These are phyloP conservation scores for Ceratonia siliqua DNA, from an alignment of 306 rosid species.

Conservation along the genomic window DNA sequence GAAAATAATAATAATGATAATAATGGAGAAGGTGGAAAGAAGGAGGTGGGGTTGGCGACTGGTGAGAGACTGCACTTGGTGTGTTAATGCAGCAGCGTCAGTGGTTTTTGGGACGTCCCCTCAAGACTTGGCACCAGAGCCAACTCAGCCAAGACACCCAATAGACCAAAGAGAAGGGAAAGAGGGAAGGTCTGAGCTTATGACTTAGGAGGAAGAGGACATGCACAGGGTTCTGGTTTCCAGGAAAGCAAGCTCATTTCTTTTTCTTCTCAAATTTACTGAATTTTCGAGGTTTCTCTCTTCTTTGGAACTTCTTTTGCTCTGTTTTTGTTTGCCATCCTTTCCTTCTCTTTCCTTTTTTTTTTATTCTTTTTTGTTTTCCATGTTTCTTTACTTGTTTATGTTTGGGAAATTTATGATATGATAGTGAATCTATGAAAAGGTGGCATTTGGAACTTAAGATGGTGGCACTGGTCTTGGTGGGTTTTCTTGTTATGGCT, in stretches of 20 bases:
- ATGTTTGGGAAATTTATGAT: background rate
- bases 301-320: background rate
- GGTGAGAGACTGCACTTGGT: constrained; percentile 36
- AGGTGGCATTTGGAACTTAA: constrained; percentile 38
- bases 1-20: too few relatives aligned
- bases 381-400: background rate
- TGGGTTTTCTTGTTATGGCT: constrained; percentile 29
- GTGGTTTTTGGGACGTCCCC: constrained; percentile 19
- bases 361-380: background rate
- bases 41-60: constrained; percentile 7
- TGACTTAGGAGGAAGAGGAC: constrained; percentile 24
- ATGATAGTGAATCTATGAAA: constrained; percentile 29
- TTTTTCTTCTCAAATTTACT: constrained; percentile 20
- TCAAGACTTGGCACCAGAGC: constrained; percentile 35
- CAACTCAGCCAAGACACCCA: constrained; percentile 30
- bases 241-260: constrained; percentile 34
- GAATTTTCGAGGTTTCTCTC: constrained; percentile 32
- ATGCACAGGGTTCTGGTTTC: constrained; percentile 35
- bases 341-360: background rate
- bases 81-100: constrained; percentile 37
- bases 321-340: background rate
- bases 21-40: constrained; percentile 32
- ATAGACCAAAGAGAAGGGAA: background rate
- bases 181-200: background rate
- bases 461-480: constrained; percentile 25